Evolutionary conservation across 805 yeast genomes (phyloP).

Genomic region (Kazachstania bromeliacearum): DNA sequence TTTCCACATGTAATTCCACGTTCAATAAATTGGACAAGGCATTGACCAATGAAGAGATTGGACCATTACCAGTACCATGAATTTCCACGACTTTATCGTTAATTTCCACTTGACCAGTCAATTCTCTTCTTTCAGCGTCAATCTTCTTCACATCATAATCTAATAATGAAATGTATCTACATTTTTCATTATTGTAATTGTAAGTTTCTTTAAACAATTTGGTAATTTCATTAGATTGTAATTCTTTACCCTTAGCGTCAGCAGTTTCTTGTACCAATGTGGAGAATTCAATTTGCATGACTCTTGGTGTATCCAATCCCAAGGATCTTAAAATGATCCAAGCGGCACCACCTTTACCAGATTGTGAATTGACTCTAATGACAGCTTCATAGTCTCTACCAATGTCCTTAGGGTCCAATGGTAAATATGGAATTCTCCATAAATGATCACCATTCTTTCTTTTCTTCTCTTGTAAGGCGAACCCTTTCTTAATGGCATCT

Average conservation of each 20-base stretch:
- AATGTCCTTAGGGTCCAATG: conserved; percentile 75
- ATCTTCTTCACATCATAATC: conserved; percentile 39
- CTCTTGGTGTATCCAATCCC: conserved; percentile 75
- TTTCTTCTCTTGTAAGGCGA: conserved; percentile 35
- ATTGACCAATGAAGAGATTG: conserved; percentile 63
- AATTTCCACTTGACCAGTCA: conserved; percentile 40
- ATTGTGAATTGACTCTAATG: conserved; percentile 78
- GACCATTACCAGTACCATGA: conserved; percentile 70
- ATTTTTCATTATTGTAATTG: conserved; percentile 34
- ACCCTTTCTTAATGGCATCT: conserved; percentile 82
- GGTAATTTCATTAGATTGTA: conserved; percentile 54
- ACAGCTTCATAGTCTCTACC: conserved; percentile 91
- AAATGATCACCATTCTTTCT: conserved; percentile 31
- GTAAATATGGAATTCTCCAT: conserved; percentile 76
- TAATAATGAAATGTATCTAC: conserved; percentile 30
- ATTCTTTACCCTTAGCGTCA: conserved; percentile 63
- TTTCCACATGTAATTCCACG: conserved; percentile 47
- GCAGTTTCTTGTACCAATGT: conserved; percentile 60
- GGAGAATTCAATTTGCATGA: conserved; percentile 68
- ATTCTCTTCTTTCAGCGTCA: conserved; percentile 22
- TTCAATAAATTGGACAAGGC: conserved; percentile 45
- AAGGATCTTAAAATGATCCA: conserved; percentile 72
- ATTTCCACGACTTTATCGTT: conserved; percentile 35
- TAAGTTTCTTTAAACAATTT: conserved; percentile 56
- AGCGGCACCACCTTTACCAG: conserved; percentile 85